Evolutionary conservation across 1,284 basidiomycete species (phyloP), one percentile per base, ranked within the genome.

Genomic region (Rhodotorula mucilaginosa): DNA sequence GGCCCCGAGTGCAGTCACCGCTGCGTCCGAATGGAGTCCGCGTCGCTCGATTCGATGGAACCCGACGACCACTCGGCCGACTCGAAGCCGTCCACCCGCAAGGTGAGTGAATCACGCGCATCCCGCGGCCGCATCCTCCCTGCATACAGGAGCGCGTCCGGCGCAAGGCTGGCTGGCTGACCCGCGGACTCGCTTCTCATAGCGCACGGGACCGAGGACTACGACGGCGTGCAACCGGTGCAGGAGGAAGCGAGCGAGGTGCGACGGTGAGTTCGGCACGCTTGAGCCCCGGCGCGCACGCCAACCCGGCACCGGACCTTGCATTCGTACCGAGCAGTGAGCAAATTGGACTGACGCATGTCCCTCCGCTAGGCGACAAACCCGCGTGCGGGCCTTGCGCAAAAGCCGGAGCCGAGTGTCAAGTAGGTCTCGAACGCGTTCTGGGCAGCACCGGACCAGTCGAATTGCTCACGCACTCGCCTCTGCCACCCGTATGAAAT

Each of bases 141-240:
- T 44, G 39, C 39, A 13, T 34, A 34, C 34, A 26, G 34, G 34
- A 8, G 34, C 4, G 34, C 39, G 39, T 44, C 12, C 39, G 39
- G 39, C 26, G 8, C 39, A 44, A 31, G 31, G 5, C 31, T 23
- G 57, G 31, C 13, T 19, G 12, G 4, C 54, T 26, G 54, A n/a
- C 54, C 12, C 13, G 29, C 13, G 15, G 29, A 26, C 31, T 29
- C 3, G n/a, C 58, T 2, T 29, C 3, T 26, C 4, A 18, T 44
- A 29, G 15, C 39, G 51, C 31, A 31, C n/a, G 1, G 56, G 57
- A 61, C 70, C 62, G 1, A 31, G 68, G 5, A 70, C 69, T n/a
- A 68, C 68, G 7, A 70, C 68, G 4, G 72, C 72, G 0, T 73
- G 72, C 58, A 70, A 73, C 57, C 59, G 65, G 5, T 73, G 72